These are phyloP conservation scores for Mollisiaceae sp. DNA, from an alignment of 2,329 filamentous ascomycete species.

Conservation along the genomic window DNA sequence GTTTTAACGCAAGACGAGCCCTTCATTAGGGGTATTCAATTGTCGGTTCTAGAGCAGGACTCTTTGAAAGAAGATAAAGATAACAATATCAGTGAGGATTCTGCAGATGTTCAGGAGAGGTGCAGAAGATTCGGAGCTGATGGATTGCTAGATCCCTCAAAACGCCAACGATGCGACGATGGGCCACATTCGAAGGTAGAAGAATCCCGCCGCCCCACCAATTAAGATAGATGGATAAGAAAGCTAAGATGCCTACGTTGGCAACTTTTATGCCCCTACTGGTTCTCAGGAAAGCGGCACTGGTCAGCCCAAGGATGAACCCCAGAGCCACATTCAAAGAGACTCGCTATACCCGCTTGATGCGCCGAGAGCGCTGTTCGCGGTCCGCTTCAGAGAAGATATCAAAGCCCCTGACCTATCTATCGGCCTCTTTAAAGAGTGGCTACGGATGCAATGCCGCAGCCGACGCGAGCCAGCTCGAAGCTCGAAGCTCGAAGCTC, in stretches of 20 bases:
- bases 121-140: not conserved
- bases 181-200: too few relatives aligned
- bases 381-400: conserved; percentile 12
- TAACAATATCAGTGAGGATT: not conserved
- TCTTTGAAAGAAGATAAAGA: not conserved
- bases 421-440: conserved; percentile 6
- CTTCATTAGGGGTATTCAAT: not conserved
- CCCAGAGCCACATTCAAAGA: not conserved
- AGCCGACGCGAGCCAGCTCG: too few relatives aligned
- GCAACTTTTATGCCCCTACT: too few relatives aligned
- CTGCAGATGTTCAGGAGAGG: not conserved
- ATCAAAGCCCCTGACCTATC: conserved; percentile 11
- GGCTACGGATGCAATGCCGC: too few relatives aligned
- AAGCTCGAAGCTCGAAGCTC: too few relatives aligned
- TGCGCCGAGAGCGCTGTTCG: conserved; percentile 1
- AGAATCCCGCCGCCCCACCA: too few relatives aligned
- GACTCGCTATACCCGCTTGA: not conserved
- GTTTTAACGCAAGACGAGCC: not conserved
- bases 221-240: too few relatives aligned
- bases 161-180: too few relatives aligned
- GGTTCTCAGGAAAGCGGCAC: too few relatives aligned
- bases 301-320: not conserved
- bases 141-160: too few relatives aligned
- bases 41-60: not conserved
- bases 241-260: too few relatives aligned